Base-by-base conservation (phyloP, 2,329 filamentous ascomycete genomes). In the Tolypocladium endophyticum region DNA sequence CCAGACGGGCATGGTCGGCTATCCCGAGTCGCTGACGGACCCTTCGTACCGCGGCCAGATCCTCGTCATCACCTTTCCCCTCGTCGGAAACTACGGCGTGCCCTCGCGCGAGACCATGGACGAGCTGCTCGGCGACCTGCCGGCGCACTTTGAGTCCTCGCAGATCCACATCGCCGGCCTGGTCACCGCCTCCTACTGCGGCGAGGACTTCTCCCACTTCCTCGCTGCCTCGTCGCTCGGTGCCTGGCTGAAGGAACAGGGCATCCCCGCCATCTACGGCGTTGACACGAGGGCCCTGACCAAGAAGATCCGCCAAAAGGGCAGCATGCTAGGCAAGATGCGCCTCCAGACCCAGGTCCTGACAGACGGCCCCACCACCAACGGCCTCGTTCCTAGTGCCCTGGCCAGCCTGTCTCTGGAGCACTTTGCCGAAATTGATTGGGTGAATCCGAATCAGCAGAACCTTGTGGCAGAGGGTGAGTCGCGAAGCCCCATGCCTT, bases 1-100 rank as follows among this genome's bases (percentile, higher is more conserved):
- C 80, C 93, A 97, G 83, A 99, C 94, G 61, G 94, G 94, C 76
- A 96, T 97, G 92, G 94, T 97, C 68, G 94, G 94, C 71, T 99
- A 99, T 74, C 92, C 94, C 50, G 94, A 99, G 81, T 95, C 88
- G 55, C 82, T 94, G 68, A 93, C 90, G 62, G 90, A 94, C 72
- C 90, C 90, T 66, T 93, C 90, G 56, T 93, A 94, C 76, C 87
- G 89, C 56, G 90, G 90, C 63, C 93, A 99, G 79, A 96, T 99
- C 68, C 83, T 99, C 68, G 92, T 97, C 75, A 87, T 97, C 70
- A 99, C 93, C 58, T 97, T 96, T 74, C 94, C 93, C 61, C 81
- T 97, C 45, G 89, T 96, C 61, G 93, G 93, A 74, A 99, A 97
- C 81, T 99, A 99, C 78, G 93, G 93, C 73, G 94, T 97, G 35